phyloP scores from a whole-genome alignment of 345 rosid species.

The Melastoma malabathricum region DNA sequence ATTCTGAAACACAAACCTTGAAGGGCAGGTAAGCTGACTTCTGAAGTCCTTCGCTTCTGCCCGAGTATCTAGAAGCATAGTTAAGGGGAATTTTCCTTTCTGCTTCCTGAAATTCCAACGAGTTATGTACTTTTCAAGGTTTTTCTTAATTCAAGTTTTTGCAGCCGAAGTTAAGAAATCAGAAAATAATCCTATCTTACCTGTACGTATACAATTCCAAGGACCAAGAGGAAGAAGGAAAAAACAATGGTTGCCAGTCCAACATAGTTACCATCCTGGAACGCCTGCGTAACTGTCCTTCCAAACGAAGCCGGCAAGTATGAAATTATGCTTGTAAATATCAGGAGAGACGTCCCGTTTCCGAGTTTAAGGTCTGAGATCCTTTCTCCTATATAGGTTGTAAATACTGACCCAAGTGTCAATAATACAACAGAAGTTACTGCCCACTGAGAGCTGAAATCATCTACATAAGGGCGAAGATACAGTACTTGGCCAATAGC shows the following conservation, averaged over 20 bases:
- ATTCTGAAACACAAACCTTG: constrained; percentile 37
- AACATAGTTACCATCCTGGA: constrained; percentile 76
- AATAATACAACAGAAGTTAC: constrained; percentile 61
- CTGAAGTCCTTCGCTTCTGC: constrained; percentile 72
- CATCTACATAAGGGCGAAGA: constrained; percentile 84
- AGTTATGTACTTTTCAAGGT: constrained; percentile 12
- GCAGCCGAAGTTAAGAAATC: constrained; percentile 1
- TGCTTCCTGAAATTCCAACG: constrained; percentile 70
- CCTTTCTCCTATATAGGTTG: constrained; percentile 80
- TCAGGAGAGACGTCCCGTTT: constrained; percentile 87
- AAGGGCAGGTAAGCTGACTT: constrained; percentile 93
- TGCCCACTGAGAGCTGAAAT: constrained; percentile 83
- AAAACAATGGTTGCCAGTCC: constrained; percentile 62
- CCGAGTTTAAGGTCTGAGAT: constrained; percentile 93
- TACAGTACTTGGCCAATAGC: constrained; percentile 89
- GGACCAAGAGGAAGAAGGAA: constrained; percentile 71
- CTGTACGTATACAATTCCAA: constrained; percentile 96
- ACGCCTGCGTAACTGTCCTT: constrained; percentile 65
- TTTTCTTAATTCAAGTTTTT: constrained; percentile 10
- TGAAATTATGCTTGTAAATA: constrained; percentile 91
- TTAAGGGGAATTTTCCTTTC: constrained; percentile 97
- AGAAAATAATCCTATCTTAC: constrained; percentile 24
- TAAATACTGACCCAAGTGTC: constrained; percentile 79
- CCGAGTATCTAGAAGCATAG: constrained; percentile 85
- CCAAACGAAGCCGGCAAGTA: constrained; percentile 97